Evolutionary conservation across 1,284 basidiomycete species (phyloP).

Genomic region (Ganoderma sinense): DNA sequence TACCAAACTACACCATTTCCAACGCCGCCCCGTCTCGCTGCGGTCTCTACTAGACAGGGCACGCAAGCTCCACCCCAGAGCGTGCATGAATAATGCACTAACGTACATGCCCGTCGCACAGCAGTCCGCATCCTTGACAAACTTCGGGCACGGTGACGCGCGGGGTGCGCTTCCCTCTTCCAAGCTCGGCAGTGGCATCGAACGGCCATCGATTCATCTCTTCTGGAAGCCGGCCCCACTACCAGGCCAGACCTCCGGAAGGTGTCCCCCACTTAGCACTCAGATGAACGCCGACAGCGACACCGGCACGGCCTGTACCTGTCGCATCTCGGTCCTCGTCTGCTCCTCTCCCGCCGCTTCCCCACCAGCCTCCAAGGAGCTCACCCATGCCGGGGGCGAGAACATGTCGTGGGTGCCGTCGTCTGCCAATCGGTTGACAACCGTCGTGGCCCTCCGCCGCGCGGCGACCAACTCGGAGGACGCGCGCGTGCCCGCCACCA

Average conservation of each 20-base stretch:
- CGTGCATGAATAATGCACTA: background rate
- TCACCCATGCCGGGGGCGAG: slow-evolving; percentile 11
- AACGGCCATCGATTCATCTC: background rate
- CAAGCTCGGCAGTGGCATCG: background rate
- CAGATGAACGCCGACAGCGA: slow-evolving; percentile 22
- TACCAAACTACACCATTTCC: background rate
- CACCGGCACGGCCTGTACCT: slow-evolving; percentile 29
- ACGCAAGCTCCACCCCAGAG: slow-evolving; percentile 1
- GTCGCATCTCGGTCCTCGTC: slow-evolving; percentile 32
- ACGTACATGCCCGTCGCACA: background rate
- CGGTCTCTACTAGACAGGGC: slow-evolving; percentile 4
- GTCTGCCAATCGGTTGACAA: slow-evolving; percentile 17
- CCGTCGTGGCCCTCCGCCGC: background rate
- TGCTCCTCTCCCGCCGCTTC: background rate
- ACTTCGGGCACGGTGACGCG: background rate
- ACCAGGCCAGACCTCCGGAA: background rate
- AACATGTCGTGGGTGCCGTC: slow-evolving; percentile 33
- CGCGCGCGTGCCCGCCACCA: slow-evolving; percentile 2
- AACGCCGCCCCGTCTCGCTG: background rate
- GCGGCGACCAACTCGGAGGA: slow-evolving; percentile 5
- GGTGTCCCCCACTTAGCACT: slow-evolving; percentile 2
- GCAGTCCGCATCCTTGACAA: background rate
- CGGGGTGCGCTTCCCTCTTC: background rate
- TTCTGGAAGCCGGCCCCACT: background rate
- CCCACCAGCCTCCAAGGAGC: slow-evolving; percentile 11